These are phyloP conservation scores for Phytophthora melonis DNA, from an alignment of 352 stramenopile genomes.

Conservation along the genomic window DNA sequence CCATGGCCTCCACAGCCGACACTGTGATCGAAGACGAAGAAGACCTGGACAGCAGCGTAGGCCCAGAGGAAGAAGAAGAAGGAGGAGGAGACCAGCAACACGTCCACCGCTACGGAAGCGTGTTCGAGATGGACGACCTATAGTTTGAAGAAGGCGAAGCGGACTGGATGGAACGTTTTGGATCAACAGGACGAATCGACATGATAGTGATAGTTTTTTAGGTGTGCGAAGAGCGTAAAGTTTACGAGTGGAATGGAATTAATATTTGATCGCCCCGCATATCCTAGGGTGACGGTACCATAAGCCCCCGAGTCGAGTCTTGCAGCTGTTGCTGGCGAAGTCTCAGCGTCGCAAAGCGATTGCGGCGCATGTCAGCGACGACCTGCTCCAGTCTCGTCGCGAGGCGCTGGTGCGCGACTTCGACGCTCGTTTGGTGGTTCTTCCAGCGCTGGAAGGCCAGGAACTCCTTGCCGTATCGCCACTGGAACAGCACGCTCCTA, in stretches of 20 bases:
- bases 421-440: conserved; percentile 20
- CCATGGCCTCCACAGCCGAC: conserved; percentile 45
- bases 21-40: conserved; percentile 50
- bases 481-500: conserved; percentile 45
- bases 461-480: conserved; percentile 41
- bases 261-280: conserved; percentile 6
- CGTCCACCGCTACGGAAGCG: conserved; percentile 42
- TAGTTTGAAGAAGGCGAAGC: conserved; percentile 23
- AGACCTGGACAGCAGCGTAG: conserved; percentile 18
- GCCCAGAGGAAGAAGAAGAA: conserved; percentile 41
- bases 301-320: conserved; percentile 14
- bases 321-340: conserved; percentile 43
- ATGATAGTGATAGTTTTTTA: conserved; percentile 16
- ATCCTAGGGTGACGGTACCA: background rate
- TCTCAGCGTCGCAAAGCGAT: conserved; percentile 37
- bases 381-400: conserved; percentile 42
- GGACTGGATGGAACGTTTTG: conserved; percentile 3
- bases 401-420: conserved; percentile 38
- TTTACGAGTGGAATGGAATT: too few relatives aligned
- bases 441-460: conserved; percentile 53
- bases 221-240: conserved; percentile 11
- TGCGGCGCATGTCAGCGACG: conserved; percentile 39
- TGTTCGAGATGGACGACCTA: conserved; percentile 81
- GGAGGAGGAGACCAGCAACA: background rate
- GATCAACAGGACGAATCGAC: conserved; percentile 6